Base-by-base conservation (phyloP, 2,329 filamentous ascomycete species). In the Nemania sp. region DNA sequence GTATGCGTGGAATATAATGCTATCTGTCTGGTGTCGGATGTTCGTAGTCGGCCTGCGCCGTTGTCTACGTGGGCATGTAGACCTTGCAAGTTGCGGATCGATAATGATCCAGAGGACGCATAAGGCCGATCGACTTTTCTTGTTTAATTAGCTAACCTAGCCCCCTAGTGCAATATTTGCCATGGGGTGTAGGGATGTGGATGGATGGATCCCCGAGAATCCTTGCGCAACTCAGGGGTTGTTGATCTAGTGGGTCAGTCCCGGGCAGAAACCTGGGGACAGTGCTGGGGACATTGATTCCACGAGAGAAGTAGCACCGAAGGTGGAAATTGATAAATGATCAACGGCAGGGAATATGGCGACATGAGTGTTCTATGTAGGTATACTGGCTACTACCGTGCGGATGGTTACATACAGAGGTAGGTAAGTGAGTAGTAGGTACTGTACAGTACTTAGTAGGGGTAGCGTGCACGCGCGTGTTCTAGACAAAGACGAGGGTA, bases 281-380 rank as follows among this genome's bases (percentile, higher is more conserved):
- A 22, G 46, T n/a, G n/a, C n/a, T n/a, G n/a, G 41, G 45, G 9
- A 44, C 12, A 22, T 33, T 31, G 28, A 47, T 48, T 34, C 37
- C 24, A 15, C 15, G 26, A 40, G 22, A 30, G 26, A 50, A 51
- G 51, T 41, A 54, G 42, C 47, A 40, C 55, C 51, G 47, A 49
- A 31, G 50, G 47, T 52, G 54, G 49, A 54, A 57, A 57, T 61
- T 62, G 58, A 55, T 36, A 44, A 45, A 52, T 58, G 61, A 64
- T 64, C 60, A 53, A 42, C 61, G 37, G 47, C 58, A 64, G 58
- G 61, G 61, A 56, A 56, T 36, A 58, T 45, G n/a, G 19, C 41
- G 23, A 49, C 40, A 48, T 45, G 40, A 48, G 23, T 14, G n/a
- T 33, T 30, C 31, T 30, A 49, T 22, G 36, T 30, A 20, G 40